phyloP scores from a whole-genome alignment of 805 yeast genomes.

The Candida chilensis region DNA sequence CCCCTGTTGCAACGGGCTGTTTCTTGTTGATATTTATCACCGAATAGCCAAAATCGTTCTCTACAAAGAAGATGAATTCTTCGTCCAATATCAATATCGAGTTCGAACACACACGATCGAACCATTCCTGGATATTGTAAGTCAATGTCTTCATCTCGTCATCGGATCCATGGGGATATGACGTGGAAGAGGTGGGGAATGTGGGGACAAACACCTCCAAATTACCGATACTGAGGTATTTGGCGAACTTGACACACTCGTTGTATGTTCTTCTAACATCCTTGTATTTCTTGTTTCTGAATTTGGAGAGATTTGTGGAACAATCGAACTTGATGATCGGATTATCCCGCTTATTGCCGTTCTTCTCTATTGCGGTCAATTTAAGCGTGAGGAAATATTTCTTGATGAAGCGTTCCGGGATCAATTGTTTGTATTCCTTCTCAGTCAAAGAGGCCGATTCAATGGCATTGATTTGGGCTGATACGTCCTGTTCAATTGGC shows the following conservation, averaged over 20 bases:
- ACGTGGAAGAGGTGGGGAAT: slow-evolving; percentile 64
- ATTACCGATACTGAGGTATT: slow-evolving; percentile 70
- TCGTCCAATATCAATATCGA: slow-evolving; percentile 83
- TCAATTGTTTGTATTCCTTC: slow-evolving; percentile 29
- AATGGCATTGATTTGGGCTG: too few species aligned
- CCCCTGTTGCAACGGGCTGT: slow-evolving; percentile 71
- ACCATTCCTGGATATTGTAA: slow-evolving; percentile 73
- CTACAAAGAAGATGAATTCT: slow-evolving; percentile 79
- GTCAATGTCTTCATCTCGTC: slow-evolving; percentile 61
- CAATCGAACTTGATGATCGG: slow-evolving; percentile 72
- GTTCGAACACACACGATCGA: slow-evolving; percentile 59
- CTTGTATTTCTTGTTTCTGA: slow-evolving; percentile 58
- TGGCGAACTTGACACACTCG: slow-evolving; percentile 70
- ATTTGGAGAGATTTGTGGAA: slow-evolving; percentile 56
- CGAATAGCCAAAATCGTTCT: slow-evolving; percentile 60
- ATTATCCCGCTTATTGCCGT: slow-evolving; percentile 60
- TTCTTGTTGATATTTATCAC: slow-evolving; percentile 52
- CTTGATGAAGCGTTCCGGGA: slow-evolving; percentile 42
- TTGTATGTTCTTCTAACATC: slow-evolving; percentile 73
- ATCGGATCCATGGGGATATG: slow-evolving; percentile 77
- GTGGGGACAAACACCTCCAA: slow-evolving; percentile 93
- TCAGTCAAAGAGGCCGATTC: slow-evolving; percentile 22
- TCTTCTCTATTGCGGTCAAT: slow-evolving; percentile 64
- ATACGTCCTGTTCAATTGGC: too few species aligned
- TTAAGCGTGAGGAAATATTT: slow-evolving; percentile 37